These are phyloP conservation scores for Halenospora varia DNA, from an alignment of 495 filamentous ascomycete species.

Conservation along the genomic window DNA sequence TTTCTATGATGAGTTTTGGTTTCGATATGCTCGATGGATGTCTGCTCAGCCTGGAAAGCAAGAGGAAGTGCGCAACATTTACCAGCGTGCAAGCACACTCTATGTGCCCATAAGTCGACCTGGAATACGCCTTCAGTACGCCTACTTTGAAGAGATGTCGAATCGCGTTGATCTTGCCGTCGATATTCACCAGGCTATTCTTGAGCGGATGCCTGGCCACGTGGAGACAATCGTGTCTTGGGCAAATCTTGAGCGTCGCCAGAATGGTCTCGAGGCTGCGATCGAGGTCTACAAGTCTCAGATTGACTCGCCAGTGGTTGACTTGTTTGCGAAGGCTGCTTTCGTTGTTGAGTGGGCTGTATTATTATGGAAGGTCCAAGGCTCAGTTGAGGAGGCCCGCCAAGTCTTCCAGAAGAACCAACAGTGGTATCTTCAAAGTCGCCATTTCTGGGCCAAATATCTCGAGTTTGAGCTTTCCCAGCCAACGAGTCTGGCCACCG, in stretches of 20 bases:
- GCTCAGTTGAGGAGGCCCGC: slow-evolving; percentile 77
- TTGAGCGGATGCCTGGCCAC: slow-evolving; percentile 61
- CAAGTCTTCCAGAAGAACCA: slow-evolving; percentile 79
- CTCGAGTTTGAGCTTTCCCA: slow-evolving; percentile 88
- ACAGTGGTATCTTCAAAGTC: slow-evolving; percentile 80
- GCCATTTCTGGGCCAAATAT: slow-evolving; percentile 90
- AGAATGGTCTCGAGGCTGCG: slow-evolving; percentile 80
- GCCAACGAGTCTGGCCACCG: slow-evolving; percentile 63
- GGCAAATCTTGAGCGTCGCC: slow-evolving; percentile 84
- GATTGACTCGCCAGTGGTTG: slow-evolving; percentile 65
- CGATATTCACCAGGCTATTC: slow-evolving; percentile 78
- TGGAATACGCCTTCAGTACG: slow-evolving; percentile 81
- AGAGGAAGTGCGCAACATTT: slow-evolving; percentile 91
- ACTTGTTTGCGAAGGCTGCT: slow-evolving; percentile 79
- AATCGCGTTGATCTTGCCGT: slow-evolving; percentile 72
- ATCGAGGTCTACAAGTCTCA: slow-evolving; percentile 81
- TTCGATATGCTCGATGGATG: slow-evolving; percentile 98
- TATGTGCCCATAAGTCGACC: slow-evolving; percentile 84
- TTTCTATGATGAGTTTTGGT: slow-evolving; percentile 96
- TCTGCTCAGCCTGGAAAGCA: slow-evolving; percentile 71
- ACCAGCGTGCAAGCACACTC: slow-evolving; percentile 77
- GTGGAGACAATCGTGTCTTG: slow-evolving; percentile 84
- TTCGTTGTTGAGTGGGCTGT: slow-evolving; percentile 88
- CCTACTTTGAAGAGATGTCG: slow-evolving; percentile 87
- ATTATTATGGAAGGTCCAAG: slow-evolving; percentile 88